Conservation (phyloP, 2,329 filamentous ascomycete species). For the Trichoderma aggressivum region DNA sequence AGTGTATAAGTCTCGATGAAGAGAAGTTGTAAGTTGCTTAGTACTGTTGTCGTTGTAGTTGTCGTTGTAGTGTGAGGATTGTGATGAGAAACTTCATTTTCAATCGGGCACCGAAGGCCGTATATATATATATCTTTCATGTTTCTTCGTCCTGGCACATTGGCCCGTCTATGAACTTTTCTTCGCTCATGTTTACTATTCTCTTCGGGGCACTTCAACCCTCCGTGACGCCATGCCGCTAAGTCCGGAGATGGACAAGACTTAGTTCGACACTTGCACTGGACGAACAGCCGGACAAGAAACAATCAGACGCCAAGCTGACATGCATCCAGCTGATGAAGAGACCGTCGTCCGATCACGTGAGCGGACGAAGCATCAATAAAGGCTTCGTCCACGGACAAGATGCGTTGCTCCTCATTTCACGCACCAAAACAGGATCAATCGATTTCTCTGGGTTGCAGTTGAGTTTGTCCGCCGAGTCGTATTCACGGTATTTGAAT, state of each 20-base stretch:
- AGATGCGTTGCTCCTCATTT: not conserved
- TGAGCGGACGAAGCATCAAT: not conserved
- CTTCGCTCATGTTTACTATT: not conserved
- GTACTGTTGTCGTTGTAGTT: not conserved
- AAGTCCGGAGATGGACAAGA: not conserved
- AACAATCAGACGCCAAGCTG: not conserved
- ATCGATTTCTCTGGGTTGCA: not conserved
- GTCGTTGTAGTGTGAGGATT: not conserved
- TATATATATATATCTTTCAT: not conserved
- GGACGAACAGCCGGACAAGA: not conserved
- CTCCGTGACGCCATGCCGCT: not conserved
- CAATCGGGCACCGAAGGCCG: not conserved
- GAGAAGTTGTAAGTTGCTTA: not conserved
- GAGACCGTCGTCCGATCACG: not conserved
- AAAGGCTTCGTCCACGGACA: slow-evolving; percentile 22
- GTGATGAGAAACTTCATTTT: not conserved
- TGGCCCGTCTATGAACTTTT: not conserved
- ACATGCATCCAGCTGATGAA: not conserved
- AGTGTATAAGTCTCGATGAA: not conserved
- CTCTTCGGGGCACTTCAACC: not conserved
- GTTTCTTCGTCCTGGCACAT: not conserved
- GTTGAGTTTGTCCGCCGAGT: not conserved
- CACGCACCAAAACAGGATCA: not conserved
- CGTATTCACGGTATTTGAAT: not conserved
- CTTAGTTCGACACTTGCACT: not conserved